Percentiles rank a stretch among this genome's conserved stretches.
Conservation (phyloP, 305 asterid species). For the Fraxinus ornus region DNA sequence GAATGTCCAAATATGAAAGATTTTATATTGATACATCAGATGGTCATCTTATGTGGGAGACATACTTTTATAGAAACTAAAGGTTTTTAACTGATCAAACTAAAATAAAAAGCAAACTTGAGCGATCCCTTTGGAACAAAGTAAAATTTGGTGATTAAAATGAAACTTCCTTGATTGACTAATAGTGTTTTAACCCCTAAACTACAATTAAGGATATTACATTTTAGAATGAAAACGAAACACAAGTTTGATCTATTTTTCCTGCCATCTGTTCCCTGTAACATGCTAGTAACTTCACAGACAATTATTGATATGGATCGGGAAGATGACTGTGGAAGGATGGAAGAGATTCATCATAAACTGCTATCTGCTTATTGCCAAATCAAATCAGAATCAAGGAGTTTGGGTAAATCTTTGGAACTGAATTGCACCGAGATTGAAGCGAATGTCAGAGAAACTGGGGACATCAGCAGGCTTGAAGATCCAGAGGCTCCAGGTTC, state of each 20-base stretch:
- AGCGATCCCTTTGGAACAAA: neutral
- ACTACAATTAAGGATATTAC: neutral
- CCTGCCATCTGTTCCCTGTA: neutral
- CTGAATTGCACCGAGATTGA: slow-evolving; percentile 22
- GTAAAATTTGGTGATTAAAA: neutral
- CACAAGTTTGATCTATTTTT: neutral
- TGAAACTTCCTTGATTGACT: neutral
- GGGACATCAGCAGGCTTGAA: slow-evolving; percentile 26
- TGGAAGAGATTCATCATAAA: slow-evolving; percentile 59
- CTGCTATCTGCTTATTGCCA: slow-evolving; percentile 66
- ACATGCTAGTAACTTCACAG: slow-evolving; percentile 35
- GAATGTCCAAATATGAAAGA: neutral
- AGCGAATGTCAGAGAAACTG: slow-evolving; percentile 25
- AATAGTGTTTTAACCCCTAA: neutral
- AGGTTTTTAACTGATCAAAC: neutral
- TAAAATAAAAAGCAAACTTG: neutral
- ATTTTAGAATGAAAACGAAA: neutral
- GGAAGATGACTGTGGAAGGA: slow-evolving; percentile 52
- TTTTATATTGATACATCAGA: neutral
- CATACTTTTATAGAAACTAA: neutral
- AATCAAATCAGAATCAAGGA: slow-evolving; percentile 32
- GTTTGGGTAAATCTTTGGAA: slow-evolving; percentile 20
- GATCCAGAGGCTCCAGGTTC: slow-evolving; percentile 49
- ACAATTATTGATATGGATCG: slow-evolving; percentile 84
- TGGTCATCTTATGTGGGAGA: neutral